Base-by-base conservation (phyloP, 2,329 filamentous ascomycete genomes). In the Colletotrichum sp. region DNA sequence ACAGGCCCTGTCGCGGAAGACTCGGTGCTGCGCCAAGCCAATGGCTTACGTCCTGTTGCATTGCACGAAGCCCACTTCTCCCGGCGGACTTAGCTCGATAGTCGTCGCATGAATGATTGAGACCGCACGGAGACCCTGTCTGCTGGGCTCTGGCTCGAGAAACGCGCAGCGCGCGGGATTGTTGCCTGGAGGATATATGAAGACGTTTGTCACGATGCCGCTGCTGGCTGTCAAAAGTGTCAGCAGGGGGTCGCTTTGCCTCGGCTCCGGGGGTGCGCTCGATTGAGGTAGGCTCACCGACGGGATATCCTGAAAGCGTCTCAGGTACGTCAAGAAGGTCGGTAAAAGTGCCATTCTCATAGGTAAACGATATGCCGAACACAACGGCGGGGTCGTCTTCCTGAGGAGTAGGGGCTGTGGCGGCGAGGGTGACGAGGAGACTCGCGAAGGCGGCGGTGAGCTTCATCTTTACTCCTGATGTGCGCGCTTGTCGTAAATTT, bases 251-350 rank as follows among this genome's bases (percentile, higher is more conserved):
- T 36, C 28, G 55, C 28, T 44, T 36, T 63, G 57, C 68, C 68
- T 70, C 57, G 68, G 68, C 63, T 64, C 26, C 63, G 69, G 73
- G 7, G 44, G 18, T n/a, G 32, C 18, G 68, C 71, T 71, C 36
- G 44, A 69, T 75, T 60, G 26, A 74, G 71, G 28, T 39, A 67
- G 36, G 3, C 49, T 36, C 52, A 60, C 65, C 71, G 66, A 75
- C 60, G 12, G 28, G 24, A 24, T 57, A 76, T 44, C 69, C 73
- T 63, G 70, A 73, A 15, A 76, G 44, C 57, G 73, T 76, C 63
- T 75, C 74, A 67, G 74, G 71, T 70, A 75, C 65, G 65, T 74
- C 65, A 9, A 66, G 18, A 4, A 52, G 13, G n/a, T 71, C 74
- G 73, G 64, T 36, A 32, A 69, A 64, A 2, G 34, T 70, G 28